Evolutionary conservation across 176 grass and related monocot genomes (phyloP), one percentile per base, ranked within the genome.

Genomic region (Alloteropsis semialata): DNA sequence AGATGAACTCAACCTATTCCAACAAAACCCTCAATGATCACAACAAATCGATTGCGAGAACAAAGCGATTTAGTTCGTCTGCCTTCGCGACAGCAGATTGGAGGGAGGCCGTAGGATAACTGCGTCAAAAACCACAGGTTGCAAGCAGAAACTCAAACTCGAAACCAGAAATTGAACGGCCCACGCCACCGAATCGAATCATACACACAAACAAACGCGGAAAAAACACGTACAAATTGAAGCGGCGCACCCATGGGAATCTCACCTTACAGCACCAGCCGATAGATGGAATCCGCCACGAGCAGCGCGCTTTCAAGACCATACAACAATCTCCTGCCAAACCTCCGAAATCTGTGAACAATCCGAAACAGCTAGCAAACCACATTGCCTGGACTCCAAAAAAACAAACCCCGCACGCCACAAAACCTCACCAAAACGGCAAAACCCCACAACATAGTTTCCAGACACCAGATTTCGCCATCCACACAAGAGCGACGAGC

Each of bases 341-440:
- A 50, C 7, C 25, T 27, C 43, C 36, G 0, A 39, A 79, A 30
- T 49, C 15, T 6, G 3, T 43, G 45, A 64, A 22, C 76, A 36
- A 29, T 33, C 8, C 36, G 49, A 41, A 3, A 56, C 25, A 8
- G 2, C 10, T 3, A 32, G 62, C 36, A 50, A 57, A 12, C 18
- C 29, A 38, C 77, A 75, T 59, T 81, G 1, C 27, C 7, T 33
- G 8, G 69, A 74, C 36, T 41, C 49, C 24, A 58, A 69, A 57
- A n/a, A 12, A 16, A 49, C 27, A 55, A 19, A 14, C 63, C 51
- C n/a, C 53, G 14, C 51, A 24, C 12, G 34, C 43, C 65, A 29
- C 16, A 79, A 85, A 85, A 50, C 29, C 75, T 28, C 64, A 6
- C 6, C 11, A 24, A n/a, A n/a, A n/a, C n/a, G n/a, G n/a, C n/a